Evolutionary conservation across 2,329 filamentous ascomycete genomes (phyloP).

Genomic region (Diaporthe aspalathi): DNA sequence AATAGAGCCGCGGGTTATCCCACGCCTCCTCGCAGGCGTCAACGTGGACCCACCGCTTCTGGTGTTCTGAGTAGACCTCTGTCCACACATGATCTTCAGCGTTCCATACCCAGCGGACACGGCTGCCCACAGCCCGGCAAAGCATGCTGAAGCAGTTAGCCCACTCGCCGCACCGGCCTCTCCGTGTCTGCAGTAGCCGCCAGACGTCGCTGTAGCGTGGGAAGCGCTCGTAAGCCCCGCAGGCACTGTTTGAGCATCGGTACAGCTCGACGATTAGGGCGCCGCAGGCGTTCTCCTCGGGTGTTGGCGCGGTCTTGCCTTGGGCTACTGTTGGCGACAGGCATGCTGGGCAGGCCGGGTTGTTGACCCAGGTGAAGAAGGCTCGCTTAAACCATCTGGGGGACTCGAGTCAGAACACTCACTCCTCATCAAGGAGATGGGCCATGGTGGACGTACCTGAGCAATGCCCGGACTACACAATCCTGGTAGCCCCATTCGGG

Average conservation of each 20-base stretch:
- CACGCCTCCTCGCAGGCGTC: conserved; percentile 94
- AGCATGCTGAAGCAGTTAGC: conserved; percentile 99
- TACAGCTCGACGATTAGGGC: conserved; percentile 91
- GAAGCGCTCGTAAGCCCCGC: conserved; percentile 86
- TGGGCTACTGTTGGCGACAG: conserved; percentile 83
- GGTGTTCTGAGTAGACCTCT: conserved; percentile 94
- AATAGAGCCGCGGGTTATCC: conserved; percentile 93
- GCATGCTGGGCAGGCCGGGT: conserved; percentile 86
- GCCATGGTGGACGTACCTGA: conserved; percentile 70
- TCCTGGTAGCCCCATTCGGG: conserved; percentile 98
- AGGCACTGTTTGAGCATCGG: conserved; percentile 81
- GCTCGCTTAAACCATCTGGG: conserved; percentile 91
- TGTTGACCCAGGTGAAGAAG: conserved; percentile 98
- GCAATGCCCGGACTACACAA: conserved; percentile 88
- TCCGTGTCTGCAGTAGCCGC: conserved; percentile 85
- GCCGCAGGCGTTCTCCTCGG: conserved; percentile 89
- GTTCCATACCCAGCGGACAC: conserved; percentile 98
- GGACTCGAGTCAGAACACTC: conserved; percentile 33
- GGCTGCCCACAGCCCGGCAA: conserved; percentile 88
- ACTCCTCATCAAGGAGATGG: conserved; percentile 35
- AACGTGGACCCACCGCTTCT: conserved; percentile 95
- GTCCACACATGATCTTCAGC: conserved; percentile 98
- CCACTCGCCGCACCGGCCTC: conserved; percentile 94
- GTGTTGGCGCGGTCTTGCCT: conserved; percentile 85
- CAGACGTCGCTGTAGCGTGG: conserved; percentile 96